Evolutionary conservation across 345 rosid species (phyloP).

Genomic region (Linum trigynum): DNA sequence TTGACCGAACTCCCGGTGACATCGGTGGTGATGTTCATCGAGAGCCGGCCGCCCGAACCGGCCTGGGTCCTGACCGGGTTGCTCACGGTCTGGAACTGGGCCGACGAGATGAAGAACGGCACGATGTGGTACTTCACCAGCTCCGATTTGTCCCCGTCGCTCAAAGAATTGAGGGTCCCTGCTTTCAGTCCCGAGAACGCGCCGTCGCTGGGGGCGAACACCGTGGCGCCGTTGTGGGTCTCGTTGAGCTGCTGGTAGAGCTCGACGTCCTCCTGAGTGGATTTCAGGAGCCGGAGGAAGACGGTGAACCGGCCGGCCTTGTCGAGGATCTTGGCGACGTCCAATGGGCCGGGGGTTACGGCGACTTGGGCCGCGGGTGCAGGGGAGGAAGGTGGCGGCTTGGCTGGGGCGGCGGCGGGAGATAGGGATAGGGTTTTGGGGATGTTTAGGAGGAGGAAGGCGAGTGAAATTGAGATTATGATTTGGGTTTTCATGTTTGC

Average conservation of each 20-base stretch:
- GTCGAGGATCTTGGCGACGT: constrained; percentile 53
- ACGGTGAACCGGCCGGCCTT: constrained; percentile 44
- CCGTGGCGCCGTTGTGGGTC: neutral
- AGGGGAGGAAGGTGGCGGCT: neutral
- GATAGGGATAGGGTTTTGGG: constrained; percentile 8
- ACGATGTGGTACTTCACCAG: constrained; percentile 32
- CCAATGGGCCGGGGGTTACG: constrained; percentile 22
- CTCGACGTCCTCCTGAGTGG: constrained; percentile 28
- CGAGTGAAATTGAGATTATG: neutral
- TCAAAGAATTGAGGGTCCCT: constrained; percentile 10
- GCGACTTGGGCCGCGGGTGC: constrained; percentile 2
- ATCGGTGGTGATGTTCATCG: neutral
- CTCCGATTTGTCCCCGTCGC: constrained; percentile 20
- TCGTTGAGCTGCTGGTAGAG: neutral
- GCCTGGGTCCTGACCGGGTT: constrained; percentile 30
- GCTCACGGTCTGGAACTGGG: constrained; percentile 33
- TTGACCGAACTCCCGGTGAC: neutral
- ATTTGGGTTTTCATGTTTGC: neutral
- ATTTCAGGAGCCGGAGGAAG: constrained; percentile 41
- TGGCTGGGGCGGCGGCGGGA: constrained; percentile 17
- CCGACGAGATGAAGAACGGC: constrained; percentile 19
- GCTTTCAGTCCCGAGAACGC: constrained; percentile 5
- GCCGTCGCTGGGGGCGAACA: constrained; percentile 1
- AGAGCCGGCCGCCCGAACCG: neutral
- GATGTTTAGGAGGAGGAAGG: neutral